These are phyloP conservation scores for Coemansia sp. DNA, from an alignment of 192 early-diverging fungal genomes.

Conservation along the genomic window DNA sequence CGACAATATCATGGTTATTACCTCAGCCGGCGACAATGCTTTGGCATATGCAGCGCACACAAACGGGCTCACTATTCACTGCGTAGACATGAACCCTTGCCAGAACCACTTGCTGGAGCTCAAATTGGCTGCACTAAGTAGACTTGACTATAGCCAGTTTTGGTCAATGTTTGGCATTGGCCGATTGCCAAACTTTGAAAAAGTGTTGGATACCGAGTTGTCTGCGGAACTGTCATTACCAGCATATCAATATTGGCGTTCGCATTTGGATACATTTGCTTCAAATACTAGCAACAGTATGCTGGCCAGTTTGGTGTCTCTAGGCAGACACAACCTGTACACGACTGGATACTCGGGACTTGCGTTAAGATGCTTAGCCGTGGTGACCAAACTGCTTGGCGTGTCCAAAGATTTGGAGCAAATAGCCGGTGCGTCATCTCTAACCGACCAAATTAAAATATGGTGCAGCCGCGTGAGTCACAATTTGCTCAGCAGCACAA, in stretches of 20 bases:
- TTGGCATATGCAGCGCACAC: conserved; percentile 76
- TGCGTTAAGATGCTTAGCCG: conserved; percentile 67
- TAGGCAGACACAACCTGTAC: conserved; percentile 63
- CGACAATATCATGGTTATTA: conserved; percentile 77
- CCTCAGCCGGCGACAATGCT: conserved; percentile 80
- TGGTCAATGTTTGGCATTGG: conserved; percentile 83
- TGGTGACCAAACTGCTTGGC: conserved; percentile 60
- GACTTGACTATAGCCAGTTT: conserved; percentile 64
- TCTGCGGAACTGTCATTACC: conserved; percentile 69
- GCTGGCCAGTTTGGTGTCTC: neutral
- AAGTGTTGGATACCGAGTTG: conserved; percentile 63
- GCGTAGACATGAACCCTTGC: conserved; percentile 89
- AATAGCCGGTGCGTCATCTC: conserved; percentile 56
- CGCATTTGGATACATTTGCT: conserved; percentile 48
- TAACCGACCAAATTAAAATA: conserved; percentile 62
- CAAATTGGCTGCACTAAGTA: conserved; percentile 69
- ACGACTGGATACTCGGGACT: conserved; percentile 83
- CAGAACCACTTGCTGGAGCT: conserved; percentile 88
- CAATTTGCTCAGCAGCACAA: conserved; percentile 61
- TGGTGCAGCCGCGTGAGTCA: conserved; percentile 70
- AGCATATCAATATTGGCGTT: conserved; percentile 80
- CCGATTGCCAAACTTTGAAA: conserved; percentile 59
- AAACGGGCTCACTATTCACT: conserved; percentile 67
- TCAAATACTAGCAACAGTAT: neutral
- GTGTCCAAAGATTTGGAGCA: conserved; percentile 56